Evolutionary conservation across 108 stramenopile genomes (phyloP).

Genomic region (Aurantiochytrium sp.): DNA sequence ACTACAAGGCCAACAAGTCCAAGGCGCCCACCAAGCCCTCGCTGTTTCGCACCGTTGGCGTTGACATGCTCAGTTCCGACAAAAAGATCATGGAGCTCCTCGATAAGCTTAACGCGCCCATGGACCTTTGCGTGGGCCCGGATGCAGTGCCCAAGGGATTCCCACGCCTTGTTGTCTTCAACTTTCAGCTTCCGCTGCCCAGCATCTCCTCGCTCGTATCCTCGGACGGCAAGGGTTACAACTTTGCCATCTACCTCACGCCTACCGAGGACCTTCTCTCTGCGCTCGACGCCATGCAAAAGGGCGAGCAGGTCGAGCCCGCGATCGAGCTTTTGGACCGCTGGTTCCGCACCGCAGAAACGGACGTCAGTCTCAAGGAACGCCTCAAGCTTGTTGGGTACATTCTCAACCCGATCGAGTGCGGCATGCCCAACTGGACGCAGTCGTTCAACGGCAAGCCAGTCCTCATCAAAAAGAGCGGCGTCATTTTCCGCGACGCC

Average conservation of each 20-base stretch:
- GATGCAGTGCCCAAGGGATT: background rate
- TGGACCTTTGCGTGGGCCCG: background rate
- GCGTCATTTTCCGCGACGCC: background rate
- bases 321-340: background rate
- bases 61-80: background rate
- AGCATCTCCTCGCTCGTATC: background rate
- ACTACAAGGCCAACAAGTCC: slow-evolving; percentile 2
- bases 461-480: background rate
- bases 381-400: slow-evolving; percentile 21
- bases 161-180: background rate
- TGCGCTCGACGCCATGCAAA: background rate
- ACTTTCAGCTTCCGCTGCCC: slow-evolving; percentile 14
- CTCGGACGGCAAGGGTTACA: background rate
- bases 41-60: slow-evolving; percentile 7
- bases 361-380: background rate
- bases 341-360: background rate
- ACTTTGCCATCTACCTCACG: background rate
- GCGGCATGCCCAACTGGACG: background rate
- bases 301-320: background rate
- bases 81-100: slow-evolving; percentile 5
- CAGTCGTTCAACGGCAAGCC: background rate
- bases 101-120: background rate
- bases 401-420: background rate
- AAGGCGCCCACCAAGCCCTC: background rate
- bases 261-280: background rate